phyloP scores from a whole-genome alignment of 345 rosid species.

The Schrenkiella parvula region DNA sequence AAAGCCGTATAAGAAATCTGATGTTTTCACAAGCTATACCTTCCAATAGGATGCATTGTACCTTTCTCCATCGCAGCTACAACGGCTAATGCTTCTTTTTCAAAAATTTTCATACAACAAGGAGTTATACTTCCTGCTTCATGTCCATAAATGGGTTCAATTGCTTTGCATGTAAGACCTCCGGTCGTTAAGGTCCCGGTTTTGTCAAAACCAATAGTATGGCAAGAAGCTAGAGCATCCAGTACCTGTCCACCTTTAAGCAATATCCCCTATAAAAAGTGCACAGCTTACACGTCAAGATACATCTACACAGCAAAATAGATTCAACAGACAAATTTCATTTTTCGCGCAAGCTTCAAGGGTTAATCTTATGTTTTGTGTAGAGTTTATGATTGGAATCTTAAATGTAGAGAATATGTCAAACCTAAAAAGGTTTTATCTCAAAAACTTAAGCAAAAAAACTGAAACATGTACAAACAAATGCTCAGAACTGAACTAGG shows the following conservation, averaged over 20 bases:
- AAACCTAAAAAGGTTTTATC: neutral
- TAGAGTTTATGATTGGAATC: neutral
- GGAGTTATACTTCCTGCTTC: slow-evolving; percentile 28
- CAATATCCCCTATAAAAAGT: slow-evolving; percentile 65
- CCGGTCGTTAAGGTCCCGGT: slow-evolving; percentile 98
- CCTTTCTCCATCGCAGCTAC: slow-evolving; percentile 99
- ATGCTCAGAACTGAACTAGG: neutral
- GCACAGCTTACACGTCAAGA: neutral
- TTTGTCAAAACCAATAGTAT: slow-evolving; percentile 88
- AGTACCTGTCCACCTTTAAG: slow-evolving; percentile 88
- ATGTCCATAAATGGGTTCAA: slow-evolving; percentile 90
- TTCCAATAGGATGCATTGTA: slow-evolving; percentile 94
- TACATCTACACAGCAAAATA: neutral
- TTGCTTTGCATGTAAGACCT: slow-evolving; percentile 82
- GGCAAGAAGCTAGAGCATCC: slow-evolving; percentile 84
- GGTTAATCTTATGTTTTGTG: neutral
- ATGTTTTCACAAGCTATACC: slow-evolving; percentile 36
- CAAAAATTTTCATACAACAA: slow-evolving; percentile 78
- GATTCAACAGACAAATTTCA: neutral
- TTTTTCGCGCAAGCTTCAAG: neutral
- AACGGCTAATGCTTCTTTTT: slow-evolving; percentile 91
- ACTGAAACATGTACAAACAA: neutral
- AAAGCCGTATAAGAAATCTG: neutral
- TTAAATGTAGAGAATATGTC: neutral
- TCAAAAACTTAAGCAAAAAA: neutral